Evolutionary conservation across 2,329 filamentous ascomycete species (phyloP).

Genomic region (Purpureocillium lavendulum): DNA sequence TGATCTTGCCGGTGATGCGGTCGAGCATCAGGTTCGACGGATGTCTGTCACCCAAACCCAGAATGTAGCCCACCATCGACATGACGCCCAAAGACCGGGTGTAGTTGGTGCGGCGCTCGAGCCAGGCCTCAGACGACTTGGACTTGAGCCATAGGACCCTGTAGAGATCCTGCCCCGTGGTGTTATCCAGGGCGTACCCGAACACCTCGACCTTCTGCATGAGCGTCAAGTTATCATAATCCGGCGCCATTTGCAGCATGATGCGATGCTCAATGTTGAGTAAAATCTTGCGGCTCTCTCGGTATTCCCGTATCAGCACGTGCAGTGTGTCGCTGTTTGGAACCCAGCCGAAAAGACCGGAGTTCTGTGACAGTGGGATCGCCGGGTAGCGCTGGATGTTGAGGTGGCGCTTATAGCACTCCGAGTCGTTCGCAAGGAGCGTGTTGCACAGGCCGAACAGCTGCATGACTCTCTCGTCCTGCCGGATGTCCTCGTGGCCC

Average conservation of each 20-base stretch:
- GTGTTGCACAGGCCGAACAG: constrained; percentile 97
- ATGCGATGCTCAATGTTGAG: constrained; percentile 99
- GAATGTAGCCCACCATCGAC: constrained; percentile 99
- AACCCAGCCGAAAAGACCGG: constrained; percentile 91
- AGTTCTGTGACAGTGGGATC: constrained; percentile 95
- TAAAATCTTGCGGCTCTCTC: constrained; percentile 92
- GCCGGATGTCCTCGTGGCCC: constrained; percentile 98
- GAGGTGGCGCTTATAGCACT: constrained; percentile 94
- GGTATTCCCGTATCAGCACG: constrained; percentile 92
- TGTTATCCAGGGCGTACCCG: constrained; percentile 97
- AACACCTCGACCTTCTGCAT: constrained; percentile 99
- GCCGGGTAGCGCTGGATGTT: constrained; percentile 93
- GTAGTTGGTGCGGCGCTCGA: constrained; percentile 97
- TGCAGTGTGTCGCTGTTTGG: constrained; percentile 97
- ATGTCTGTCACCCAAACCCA: constrained; percentile 92
- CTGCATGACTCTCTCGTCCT: constrained; percentile 99
- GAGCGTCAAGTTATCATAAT: constrained; percentile 95
- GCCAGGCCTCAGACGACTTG: constrained; percentile 95
- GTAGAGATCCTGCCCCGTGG: constrained; percentile 96
- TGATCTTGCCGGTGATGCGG: constrained; percentile 88
- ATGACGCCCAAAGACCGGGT: constrained; percentile 95
- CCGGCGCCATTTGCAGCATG: constrained; percentile 99
- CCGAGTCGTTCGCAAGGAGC: constrained; percentile 82
- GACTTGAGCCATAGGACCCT: constrained; percentile 98
- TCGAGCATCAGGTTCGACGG: constrained; percentile 98